Conservation (phyloP, 805 yeast species). For the Komagataella phaffii region DNA sequence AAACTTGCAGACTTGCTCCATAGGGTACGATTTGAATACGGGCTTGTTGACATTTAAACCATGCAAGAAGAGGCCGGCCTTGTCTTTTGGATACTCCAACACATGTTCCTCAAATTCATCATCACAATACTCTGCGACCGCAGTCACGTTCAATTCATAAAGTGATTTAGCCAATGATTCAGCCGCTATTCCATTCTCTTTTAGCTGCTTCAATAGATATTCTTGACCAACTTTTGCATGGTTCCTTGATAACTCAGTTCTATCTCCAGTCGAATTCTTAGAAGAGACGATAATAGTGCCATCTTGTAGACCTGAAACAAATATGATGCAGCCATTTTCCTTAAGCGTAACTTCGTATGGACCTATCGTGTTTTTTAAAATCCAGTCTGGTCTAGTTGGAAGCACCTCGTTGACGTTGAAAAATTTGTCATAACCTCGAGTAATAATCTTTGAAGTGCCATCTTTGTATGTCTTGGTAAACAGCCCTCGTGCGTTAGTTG, state of each 20-base stretch:
- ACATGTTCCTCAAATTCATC: constrained; percentile 92
- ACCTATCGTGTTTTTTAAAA: constrained; percentile 41
- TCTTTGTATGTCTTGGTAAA: constrained; percentile 34
- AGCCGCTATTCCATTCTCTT: constrained; percentile 20
- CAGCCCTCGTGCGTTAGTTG: constrained; percentile 73
- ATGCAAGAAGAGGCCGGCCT: constrained; percentile 78
- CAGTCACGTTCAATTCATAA: constrained; percentile 46
- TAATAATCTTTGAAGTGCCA: constrained; percentile 32
- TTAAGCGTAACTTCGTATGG: constrained; percentile 76
- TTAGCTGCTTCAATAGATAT: constrained; percentile 43
- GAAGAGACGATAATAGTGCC: constrained; percentile 81
- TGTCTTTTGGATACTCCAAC: constrained; percentile 49
- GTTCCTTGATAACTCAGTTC: constrained; percentile 36
- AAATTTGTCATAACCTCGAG: constrained; percentile 90
- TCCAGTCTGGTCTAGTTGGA: constrained; percentile 32
- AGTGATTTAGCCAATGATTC: constrained; percentile 44
- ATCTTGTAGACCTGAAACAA: constrained; percentile 62
- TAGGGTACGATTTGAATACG: constrained; percentile 49
- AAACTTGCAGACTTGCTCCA: constrained; percentile 45
- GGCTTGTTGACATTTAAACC: constrained; percentile 69
- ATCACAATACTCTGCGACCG: constrained; percentile 88
- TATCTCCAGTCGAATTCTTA: constrained; percentile 74
- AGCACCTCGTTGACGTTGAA: constrained; percentile 65
- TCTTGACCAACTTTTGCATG: constrained; percentile 68
- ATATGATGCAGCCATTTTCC: constrained; percentile 88